Percentiles rank a stretch among this genome's conserved stretches.
phyloP scores from a whole-genome alignment of 2,329 filamentous ascomycete genomes.

The Escovopsis sp. region DNA sequence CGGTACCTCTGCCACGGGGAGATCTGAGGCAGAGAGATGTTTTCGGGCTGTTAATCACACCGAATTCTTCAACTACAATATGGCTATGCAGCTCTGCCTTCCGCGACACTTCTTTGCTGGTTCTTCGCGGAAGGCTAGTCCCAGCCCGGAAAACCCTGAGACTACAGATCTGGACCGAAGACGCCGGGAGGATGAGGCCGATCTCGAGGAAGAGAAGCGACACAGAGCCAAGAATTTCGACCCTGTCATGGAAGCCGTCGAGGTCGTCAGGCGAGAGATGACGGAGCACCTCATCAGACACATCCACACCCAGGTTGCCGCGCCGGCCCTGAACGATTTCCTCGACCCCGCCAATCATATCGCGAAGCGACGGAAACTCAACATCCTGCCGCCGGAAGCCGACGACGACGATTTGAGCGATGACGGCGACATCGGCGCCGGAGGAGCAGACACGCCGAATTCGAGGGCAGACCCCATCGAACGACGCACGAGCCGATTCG shows the following conservation, averaged over 20 bases:
- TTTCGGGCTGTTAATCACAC: constrained; percentile 64
- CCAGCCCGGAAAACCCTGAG: constrained; percentile 28
- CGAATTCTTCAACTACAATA: constrained; percentile 76
- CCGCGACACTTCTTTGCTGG: constrained; percentile 13
- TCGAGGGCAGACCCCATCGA: constrained; percentile 47
- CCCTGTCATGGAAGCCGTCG: constrained; percentile 71
- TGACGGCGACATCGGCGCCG: constrained; percentile 45
- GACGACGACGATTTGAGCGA: constrained; percentile 34
- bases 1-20: constrained; percentile 58
- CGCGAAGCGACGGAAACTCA: constrained; percentile 64
- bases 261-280: constrained; percentile 65
- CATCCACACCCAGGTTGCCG: constrained; percentile 75
- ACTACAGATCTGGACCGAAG: constrained; percentile 50
- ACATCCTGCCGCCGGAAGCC: constrained; percentile 55
- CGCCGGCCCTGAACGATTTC: constrained; percentile 63
- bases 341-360: constrained; percentile 70
- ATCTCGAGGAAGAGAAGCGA: constrained; percentile 80
- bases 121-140: constrained; percentile 17
- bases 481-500: constrained; percentile 39
- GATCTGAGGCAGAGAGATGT: constrained; percentile 68
- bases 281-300: constrained; percentile 77
- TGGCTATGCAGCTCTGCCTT: constrained; percentile 68
- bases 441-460: constrained; percentile 49
- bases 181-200: constrained; percentile 60
- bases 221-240: constrained; percentile 78